Evolutionary conservation across 805 yeast species (phyloP), one percentile per base, ranked within the genome.

Genomic region (Kazachstania bromeliacearum): DNA sequence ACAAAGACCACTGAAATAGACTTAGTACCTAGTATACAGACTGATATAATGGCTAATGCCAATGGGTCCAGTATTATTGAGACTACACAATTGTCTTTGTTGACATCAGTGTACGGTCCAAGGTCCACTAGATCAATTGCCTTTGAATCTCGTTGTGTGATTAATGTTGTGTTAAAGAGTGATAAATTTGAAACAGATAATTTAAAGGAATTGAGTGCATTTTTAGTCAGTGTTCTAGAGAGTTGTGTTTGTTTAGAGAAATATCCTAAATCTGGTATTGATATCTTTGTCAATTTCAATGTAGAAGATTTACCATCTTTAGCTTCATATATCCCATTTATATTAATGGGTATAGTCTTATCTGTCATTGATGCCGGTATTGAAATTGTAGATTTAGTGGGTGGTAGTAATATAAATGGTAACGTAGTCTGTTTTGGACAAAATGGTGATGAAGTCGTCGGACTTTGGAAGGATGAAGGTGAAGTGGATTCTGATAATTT

Each of bases 231-330:
- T 48, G 62, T 57, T 40, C 62, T 63, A 40, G 59, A 59, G 23
- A 56, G 63, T 29, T 60, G 62, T 25, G 51, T 66, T 32, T 54
- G 62, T 37, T 62, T 85, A 23, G 73, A 73, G 10, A 77, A 78
- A 42, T 92, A 92, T 56, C 96, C 97, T 4, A 89, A 89, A 58
- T 83, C 95, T 2, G 77, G 88, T 14, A 84, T 89, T 39, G 92
- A 80, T 50, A 70, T 89, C 12, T 79, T 78, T 43, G 64, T 92
- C 5, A 73, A 79, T 27, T 63, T 89, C 6, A 68, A 88, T 23
- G 44, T 50, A 27, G 55, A 51, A 34, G 41, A 46, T 23, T 39
- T 40, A 13, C 19, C 23, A 4, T 42, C 41, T 13, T 24, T 38
- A 24, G 33, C 22, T 31, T 23, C 31, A 19, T n/a, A 52, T 64